A percentile compares a stretch with the other conserved stretches of the same genome.
These are phyloP conservation scores for Elaeis oleifera DNA, from an alignment of 202 grass and related monocot species.

Conservation along the genomic window DNA sequence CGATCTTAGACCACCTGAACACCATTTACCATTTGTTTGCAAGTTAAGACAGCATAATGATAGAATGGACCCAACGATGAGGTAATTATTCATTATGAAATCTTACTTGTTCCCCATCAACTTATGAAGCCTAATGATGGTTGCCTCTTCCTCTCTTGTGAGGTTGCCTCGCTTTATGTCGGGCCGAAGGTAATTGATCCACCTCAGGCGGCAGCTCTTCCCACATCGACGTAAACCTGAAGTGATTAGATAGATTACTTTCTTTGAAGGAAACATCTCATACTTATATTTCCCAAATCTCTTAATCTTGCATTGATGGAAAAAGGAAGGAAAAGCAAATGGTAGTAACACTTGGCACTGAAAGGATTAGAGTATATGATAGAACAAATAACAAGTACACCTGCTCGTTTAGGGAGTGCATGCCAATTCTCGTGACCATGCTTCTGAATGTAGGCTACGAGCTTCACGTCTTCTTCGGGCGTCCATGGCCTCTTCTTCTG, in stretches of 20 bases:
- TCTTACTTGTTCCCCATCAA: conserved; percentile 6
- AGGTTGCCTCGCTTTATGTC: conserved; percentile 12
- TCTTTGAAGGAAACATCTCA: background rate
- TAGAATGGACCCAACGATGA: no score
- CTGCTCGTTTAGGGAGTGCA: conserved; percentile 9
- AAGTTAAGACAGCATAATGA: background rate
- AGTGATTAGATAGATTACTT: no score
- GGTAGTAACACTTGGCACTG: background rate
- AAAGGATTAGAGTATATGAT: background rate
- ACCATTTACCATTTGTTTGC: no score
- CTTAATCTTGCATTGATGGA: no score
- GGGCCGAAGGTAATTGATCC: conserved; percentile 14
- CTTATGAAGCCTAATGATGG: conserved; percentile 2
- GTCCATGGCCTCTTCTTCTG: conserved; percentile 12
- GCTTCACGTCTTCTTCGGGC: conserved; percentile 7
- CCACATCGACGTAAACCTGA: conserved; percentile 10
- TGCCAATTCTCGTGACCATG: conserved; percentile 10
- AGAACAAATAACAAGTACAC: background rate
- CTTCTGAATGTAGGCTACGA: background rate
- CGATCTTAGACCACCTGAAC: conserved; percentile 11
- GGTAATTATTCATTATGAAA: no score
- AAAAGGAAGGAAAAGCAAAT: no score
- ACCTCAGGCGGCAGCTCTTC: conserved; percentile 16
- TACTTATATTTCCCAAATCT: no score
- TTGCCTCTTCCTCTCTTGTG: conserved; percentile 7